Evolutionary conservation across 2,329 filamentous ascomycete genomes (phyloP), one percentile per base, ranked within the genome.

Genomic region (Epichloe sp.): DNA sequence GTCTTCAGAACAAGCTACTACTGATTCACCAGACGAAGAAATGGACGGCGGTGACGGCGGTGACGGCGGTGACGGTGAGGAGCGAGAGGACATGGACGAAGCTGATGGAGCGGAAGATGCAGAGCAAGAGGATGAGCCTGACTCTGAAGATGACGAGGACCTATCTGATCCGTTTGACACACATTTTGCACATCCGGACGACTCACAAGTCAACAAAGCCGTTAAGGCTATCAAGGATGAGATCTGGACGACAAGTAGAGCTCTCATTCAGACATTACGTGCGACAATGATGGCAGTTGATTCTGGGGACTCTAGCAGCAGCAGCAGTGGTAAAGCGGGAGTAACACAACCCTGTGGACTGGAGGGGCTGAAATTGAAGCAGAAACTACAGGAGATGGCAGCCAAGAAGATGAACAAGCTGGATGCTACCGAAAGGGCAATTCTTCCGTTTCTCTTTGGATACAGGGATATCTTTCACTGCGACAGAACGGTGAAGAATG

Each of bases 391-490:
- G 19, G 73, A 78, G 50, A 68, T 73, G 10, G 75, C 80, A 23
- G 64, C 65, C 17, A 74, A 77, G 48, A 71, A 79, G 57, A 68
- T 80, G 44, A 66, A 76, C 3, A 68, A 69, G 3, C 80, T 95
- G 52, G 74, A 80, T 50, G 67, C 73, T 0, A 64, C 83, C 0
- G 82, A 88, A 60, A 77, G 82, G 58, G 72, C 76, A 2, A 61
- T 96, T 38, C 80, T 84, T 2, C 79, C 85, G 0, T 73, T 85
- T 10, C 72, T 95, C 1, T 95, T 94, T 65, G 80, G 82, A 57
- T 95, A 97, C 62, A 78, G 80, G 50, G 91, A 97, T 62, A 59
- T 95, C 1, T 68, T 96, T 1, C 86, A 86, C 60, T 87, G 84
- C 51, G 80, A 82, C 49, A 78, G 91, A 43, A 87, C 78, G 0